Conservation (phyloP, 768 basidiomycete genomes). For the Tylopilus felleus region DNA sequence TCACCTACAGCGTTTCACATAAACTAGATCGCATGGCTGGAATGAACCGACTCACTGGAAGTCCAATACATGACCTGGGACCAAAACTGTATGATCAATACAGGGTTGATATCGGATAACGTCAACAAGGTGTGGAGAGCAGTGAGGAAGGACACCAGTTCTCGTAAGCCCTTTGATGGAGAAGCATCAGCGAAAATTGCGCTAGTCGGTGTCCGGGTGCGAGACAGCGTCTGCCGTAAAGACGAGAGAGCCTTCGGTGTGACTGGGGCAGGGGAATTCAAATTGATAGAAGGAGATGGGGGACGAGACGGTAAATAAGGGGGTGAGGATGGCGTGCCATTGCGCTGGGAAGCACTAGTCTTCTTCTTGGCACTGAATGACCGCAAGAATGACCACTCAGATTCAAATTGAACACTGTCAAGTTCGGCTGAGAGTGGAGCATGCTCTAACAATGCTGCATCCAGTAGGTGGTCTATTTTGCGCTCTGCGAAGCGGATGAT, state of each 20-base stretch:
- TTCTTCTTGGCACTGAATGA: slow-evolving; percentile 67
- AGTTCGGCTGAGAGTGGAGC: slow-evolving; percentile 74
- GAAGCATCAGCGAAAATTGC: slow-evolving; percentile 47
- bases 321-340: slow-evolving; percentile 43
- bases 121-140: slow-evolving; percentile 81
- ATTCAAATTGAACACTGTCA: slow-evolving; percentile 87
- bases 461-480: slow-evolving; percentile 82
- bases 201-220: slow-evolving; percentile 50
- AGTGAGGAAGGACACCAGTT: slow-evolving; percentile 77
- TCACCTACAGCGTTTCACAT: slow-evolving; percentile 54
- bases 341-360: slow-evolving; percentile 30
- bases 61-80: slow-evolving; percentile 99
- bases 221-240: slow-evolving; percentile 61
- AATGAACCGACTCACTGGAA: slow-evolving; percentile 61
- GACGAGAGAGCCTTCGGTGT: slow-evolving; percentile 61
- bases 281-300: slow-evolving; percentile 49
- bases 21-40: slow-evolving; percentile 1
- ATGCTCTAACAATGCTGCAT: slow-evolving; percentile 79
- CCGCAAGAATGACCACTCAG: slow-evolving; percentile 91
- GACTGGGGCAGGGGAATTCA: slow-evolving; percentile 40
- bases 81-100: slow-evolving; percentile 84
- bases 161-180: slow-evolving; percentile 42
- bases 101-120: slow-evolving; percentile 88
- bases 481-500: slow-evolving; percentile 91
- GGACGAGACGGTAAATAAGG: slow-evolving; percentile 48